A percentile compares a stretch with the other conserved stretches of the same genome.
Evolutionary conservation across 805 yeast species (phyloP).

Genomic region (Saturnispora sekii): DNA sequence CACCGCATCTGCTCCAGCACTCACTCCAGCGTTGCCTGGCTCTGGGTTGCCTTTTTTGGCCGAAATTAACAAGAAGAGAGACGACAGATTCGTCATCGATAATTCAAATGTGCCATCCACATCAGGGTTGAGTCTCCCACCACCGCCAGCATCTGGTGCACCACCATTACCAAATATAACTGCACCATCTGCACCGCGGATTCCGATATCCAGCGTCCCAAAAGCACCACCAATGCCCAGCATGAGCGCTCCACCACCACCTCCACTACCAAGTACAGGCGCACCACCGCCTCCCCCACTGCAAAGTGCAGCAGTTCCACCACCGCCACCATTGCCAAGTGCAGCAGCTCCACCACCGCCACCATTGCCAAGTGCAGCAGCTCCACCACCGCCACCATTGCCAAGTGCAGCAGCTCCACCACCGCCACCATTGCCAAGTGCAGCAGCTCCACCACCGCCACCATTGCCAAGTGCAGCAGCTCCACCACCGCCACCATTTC

Average conservation of each 20-base stretch:
- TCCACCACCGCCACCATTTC: conserved; percentile 18
- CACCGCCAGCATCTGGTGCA: conserved; percentile 9
- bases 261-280: conserved; percentile 11
- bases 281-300: conserved; percentile 21
- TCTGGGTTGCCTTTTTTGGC: conserved; percentile 43
- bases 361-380: conserved; percentile 10
- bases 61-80: conserved; percentile 42
- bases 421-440: conserved; percentile 17
- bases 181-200: too few relatives aligned
- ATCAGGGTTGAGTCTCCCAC: conserved; percentile 4
- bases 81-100: conserved; percentile 38
- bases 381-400: conserved; percentile 20
- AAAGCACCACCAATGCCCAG: conserved; percentile 18
- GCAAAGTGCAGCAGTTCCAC: conserved; percentile 16
- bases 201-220: conserved; percentile 7
- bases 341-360: conserved; percentile 5
- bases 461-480: conserved; percentile 13
- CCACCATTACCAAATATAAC: conserved; percentile 15
- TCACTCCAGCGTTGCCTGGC: conserved; percentile 12
- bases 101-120: conserved; percentile 12
- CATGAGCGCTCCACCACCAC: conserved; percentile 1
- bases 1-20: conserved; percentile 12
- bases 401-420: conserved; percentile 16
- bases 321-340: conserved; percentile 3
- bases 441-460: conserved; percentile 14